Percentiles rank a stretch among this genome's conserved stretches.
These are phyloP conservation scores for Claviceps sorghi DNA, from an alignment of 2,329 filamentous ascomycete genomes.

Conservation along the genomic window DNA sequence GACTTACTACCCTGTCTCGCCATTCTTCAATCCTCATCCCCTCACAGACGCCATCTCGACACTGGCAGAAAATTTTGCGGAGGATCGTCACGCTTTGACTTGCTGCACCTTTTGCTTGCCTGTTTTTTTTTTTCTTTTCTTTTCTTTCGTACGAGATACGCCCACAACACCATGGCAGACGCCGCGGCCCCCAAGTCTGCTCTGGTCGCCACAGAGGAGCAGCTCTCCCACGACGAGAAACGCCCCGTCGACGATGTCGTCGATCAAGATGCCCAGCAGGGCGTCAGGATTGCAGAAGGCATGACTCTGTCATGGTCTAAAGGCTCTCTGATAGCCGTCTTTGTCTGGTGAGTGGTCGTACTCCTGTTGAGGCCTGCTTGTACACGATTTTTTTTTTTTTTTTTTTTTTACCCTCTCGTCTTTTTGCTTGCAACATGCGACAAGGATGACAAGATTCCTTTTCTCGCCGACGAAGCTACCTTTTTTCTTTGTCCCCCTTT, in stretches of 20 bases:
- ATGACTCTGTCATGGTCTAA: conserved; percentile 2
- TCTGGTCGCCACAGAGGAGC: not conserved
- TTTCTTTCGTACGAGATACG: not conserved
- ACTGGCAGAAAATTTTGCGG: too few relatives aligned
- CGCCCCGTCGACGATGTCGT: not conserved
- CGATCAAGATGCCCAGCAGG: not conserved
- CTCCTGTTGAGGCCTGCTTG: too few relatives aligned
- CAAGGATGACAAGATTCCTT: too few relatives aligned
- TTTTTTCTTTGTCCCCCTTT: not conserved
- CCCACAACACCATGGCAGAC: not conserved
- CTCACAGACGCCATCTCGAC: too few relatives aligned
- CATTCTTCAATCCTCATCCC: too few relatives aligned
- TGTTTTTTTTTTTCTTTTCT: not conserved
- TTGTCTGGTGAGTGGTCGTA: conserved; percentile 1
- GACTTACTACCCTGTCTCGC: too few relatives aligned
- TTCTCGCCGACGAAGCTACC: too few relatives aligned
- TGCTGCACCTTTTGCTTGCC: too few relatives aligned
- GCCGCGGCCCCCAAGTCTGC: not conserved
- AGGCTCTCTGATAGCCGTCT: conserved; percentile 2
- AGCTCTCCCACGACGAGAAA: not conserved
- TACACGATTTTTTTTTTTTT: not conserved
- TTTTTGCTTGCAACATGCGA: not conserved
- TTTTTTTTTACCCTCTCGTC: not conserved
- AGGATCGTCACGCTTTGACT: too few relatives aligned
- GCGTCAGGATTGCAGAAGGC: conserved; percentile 1